These are phyloP conservation scores for Acorus calamus DNA, from an alignment of 106 monocot species.

Conservation along the genomic window DNA sequence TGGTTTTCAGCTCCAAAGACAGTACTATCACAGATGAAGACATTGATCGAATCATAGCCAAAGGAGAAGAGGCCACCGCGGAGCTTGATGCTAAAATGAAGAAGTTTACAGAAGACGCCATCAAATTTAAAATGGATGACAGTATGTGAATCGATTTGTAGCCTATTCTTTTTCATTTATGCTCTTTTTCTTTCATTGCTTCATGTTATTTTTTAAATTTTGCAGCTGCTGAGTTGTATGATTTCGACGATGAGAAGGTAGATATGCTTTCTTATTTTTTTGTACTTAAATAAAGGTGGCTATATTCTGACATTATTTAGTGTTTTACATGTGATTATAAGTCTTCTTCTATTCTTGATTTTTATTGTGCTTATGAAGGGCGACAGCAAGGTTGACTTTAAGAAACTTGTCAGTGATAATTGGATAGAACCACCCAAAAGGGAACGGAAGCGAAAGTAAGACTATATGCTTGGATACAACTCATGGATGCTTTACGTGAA, in stretches of 20 bases:
- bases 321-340: too few relatives aligned
- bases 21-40: conserved; percentile 98
- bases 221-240: conserved; percentile 94
- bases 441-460: conserved; percentile 94
- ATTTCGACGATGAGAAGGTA: conserved; percentile 96
- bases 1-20: conserved; percentile 98
- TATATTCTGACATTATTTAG: too few relatives aligned
- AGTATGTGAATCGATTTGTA: conserved; percentile 38
- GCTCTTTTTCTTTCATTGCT: background rate
- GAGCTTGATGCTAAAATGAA: conserved; percentile 99
- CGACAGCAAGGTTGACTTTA: conserved; percentile 75
- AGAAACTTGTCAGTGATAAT: conserved; percentile 87
- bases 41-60: conserved; percentile 95
- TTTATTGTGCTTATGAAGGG: conserved; percentile 31
- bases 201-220: conserved; percentile 6
- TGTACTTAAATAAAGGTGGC: background rate
- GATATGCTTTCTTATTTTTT: conserved; percentile 1
- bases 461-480: background rate
- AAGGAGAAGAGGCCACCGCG: conserved; percentile 97
- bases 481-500: too few relatives aligned
- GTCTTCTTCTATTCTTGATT: conserved; percentile 1
- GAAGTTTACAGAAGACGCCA: conserved; percentile 98
- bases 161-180: background rate
- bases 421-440: conserved; percentile 90
- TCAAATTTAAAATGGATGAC: conserved; percentile 99